Conservation (phyloP, 2,329 filamentous ascomycete species). For the Beauveria brongniartii region DNA sequence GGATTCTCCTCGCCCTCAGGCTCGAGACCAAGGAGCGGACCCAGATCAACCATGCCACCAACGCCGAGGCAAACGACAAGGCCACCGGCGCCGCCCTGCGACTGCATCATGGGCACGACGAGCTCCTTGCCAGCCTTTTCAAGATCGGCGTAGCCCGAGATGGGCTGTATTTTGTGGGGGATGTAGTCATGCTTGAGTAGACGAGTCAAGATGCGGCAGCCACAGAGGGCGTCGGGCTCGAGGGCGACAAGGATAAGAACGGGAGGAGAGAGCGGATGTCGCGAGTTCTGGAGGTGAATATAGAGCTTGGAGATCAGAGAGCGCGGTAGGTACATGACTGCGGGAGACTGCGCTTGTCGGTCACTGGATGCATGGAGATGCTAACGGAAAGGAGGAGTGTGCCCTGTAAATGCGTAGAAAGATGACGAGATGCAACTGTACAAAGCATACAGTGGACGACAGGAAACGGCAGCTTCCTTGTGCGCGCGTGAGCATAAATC, state of each 20-base stretch:
- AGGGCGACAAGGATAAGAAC: slow-evolving; percentile 88
- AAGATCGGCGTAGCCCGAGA: slow-evolving; percentile 87
- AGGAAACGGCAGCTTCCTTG: neutral
- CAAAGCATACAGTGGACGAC: neutral
- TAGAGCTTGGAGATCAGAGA: slow-evolving; percentile 86
- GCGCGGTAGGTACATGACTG: slow-evolving; percentile 86
- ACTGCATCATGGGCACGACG: slow-evolving; percentile 78
- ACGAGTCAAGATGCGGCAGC: slow-evolving; percentile 84
- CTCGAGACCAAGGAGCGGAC: slow-evolving; percentile 64
- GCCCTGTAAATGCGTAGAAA: neutral
- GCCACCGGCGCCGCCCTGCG: slow-evolving; percentile 75
- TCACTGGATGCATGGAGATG: neutral
- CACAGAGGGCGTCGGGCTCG: slow-evolving; percentile 91
- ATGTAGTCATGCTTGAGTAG: slow-evolving; percentile 98
- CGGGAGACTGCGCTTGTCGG: neutral
- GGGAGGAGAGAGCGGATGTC: slow-evolving; percentile 83
- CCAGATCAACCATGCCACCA: slow-evolving; percentile 83
- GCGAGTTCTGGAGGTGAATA: slow-evolving; percentile 73
- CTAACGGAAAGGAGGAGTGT: neutral
- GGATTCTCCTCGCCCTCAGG: slow-evolving; percentile 56
- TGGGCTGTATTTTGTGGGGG: slow-evolving; percentile 91
- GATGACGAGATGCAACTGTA: neutral
- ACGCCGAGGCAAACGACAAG: slow-evolving; percentile 89
- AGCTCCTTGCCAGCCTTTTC: slow-evolving; percentile 70
- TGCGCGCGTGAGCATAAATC: neutral